These are phyloP conservation scores for Cryptosporidium andersoni DNA, from an alignment of 169 alveolate genomes.

Conservation along the genomic window DNA sequence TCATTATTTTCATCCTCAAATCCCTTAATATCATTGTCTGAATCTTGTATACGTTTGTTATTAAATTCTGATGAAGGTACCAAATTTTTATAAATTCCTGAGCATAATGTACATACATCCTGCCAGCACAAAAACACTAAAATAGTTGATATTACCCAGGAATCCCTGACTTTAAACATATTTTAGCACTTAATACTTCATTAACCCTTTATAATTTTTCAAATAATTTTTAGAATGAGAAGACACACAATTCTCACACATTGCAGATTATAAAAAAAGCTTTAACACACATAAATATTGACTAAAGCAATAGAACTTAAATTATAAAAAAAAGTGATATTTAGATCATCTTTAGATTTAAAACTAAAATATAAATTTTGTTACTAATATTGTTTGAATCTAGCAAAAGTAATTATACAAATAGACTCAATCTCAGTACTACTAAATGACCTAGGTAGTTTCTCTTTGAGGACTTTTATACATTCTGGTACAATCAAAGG, in stretches of 20 bases:
- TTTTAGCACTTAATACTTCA: too few species aligned
- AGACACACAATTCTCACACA: neutral
- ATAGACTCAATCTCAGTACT: slow-evolving; percentile 26
- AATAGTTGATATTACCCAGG: too few species aligned
- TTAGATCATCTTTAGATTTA: neutral
- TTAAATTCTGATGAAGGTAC: neutral
- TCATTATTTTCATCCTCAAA: too few species aligned
- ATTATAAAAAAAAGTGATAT: neutral
- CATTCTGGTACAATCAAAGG: slow-evolving; percentile 1
- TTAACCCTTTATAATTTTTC: too few species aligned
- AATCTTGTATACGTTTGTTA: neutral
- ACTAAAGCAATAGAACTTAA: neutral
- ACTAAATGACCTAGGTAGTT: slow-evolving; percentile 9
- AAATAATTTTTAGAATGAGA: neutral
- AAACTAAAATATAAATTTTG: neutral
- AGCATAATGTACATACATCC: too few species aligned
- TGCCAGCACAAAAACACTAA: too few species aligned
- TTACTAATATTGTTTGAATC: slow-evolving; percentile 22
- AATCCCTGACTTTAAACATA: too few species aligned
- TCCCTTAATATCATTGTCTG: neutral
- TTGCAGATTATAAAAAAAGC: neutral
- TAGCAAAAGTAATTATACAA: slow-evolving; percentile 28
- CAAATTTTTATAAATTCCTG: too few species aligned
- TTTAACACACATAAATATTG: neutral
- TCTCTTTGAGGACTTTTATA: slow-evolving; percentile 1